phyloP scores from a whole-genome alignment of 1,284 basidiomycete species.

The Rhodotorula sp. region DNA sequence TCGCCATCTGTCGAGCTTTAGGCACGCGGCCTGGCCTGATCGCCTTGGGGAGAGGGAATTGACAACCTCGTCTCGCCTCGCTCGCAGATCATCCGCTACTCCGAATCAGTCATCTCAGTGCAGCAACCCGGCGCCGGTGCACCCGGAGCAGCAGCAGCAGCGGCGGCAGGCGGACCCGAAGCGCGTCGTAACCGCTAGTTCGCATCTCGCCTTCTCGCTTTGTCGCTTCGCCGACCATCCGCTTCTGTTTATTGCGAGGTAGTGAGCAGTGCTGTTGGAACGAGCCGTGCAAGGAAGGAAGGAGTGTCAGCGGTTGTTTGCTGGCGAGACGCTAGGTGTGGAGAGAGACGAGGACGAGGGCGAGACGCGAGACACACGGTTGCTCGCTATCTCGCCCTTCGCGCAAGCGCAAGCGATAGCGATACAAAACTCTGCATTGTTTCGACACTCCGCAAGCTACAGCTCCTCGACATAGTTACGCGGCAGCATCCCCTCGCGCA shows the following conservation, averaged over 20 bases:
- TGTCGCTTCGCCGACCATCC: background rate
- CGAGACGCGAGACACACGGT: no score
- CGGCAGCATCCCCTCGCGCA: constrained; percentile 57
- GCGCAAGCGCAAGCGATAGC: no score
- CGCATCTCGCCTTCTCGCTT: background rate
- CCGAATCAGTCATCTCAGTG: constrained; percentile 36
- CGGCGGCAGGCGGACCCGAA: constrained; percentile 12
- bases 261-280: background rate
- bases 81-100: constrained; percentile 36
- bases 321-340: no score
- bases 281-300: no score
- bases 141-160: constrained; percentile 8
- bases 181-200: constrained; percentile 1
- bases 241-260: no score
- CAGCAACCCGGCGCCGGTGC: constrained; percentile 26
- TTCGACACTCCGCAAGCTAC: background rate
- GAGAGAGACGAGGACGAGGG: no score
- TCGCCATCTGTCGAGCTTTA: no score
- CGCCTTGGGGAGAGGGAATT: no score
- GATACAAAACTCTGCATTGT: background rate
- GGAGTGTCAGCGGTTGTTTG: no score
- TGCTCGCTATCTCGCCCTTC: no score
- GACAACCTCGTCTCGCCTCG: background rate
- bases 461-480: constrained; percentile 56
- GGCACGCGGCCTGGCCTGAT: no score